Evolutionary conservation across 1,139 yeast genomes (phyloP).

Genomic region (Arxiozyma slooffiae): DNA sequence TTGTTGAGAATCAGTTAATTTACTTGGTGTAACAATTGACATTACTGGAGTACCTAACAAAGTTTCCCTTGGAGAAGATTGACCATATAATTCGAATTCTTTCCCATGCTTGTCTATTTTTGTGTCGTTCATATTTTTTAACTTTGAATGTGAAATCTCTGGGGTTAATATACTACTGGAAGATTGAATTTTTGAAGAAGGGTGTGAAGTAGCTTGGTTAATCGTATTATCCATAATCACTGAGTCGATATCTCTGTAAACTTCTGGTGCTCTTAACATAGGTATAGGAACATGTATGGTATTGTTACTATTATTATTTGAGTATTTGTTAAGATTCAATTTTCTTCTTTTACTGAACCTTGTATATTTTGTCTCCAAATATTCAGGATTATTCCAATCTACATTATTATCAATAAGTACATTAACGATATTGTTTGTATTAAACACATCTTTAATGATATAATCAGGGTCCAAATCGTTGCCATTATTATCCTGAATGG

Average conservation of each 20-base stretch:
- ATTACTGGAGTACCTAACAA: conserved; percentile 24
- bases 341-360: conserved; percentile 14
- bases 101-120: conserved; percentile 20
- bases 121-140: conserved; percentile 26
- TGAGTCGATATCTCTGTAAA: conserved; percentile 23
- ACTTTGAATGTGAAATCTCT: conserved; percentile 15
- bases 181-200: conserved; percentile 29
- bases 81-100: neutral
- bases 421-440: conserved; percentile 42
- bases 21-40: conserved; percentile 25
- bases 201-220: conserved; percentile 29
- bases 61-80: conserved; percentile 24
- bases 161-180: conserved; percentile 31
- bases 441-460: conserved; percentile 50
- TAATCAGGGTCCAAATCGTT: conserved; percentile 77
- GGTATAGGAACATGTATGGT: conserved; percentile 13
- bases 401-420: conserved; percentile 41
- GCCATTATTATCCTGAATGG: conserved; percentile 51
- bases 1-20: conserved; percentile 24
- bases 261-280: conserved; percentile 32
- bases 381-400: conserved; percentile 12
- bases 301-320: neutral
- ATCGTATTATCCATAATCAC: conserved; percentile 20
- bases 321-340: conserved; percentile 8
- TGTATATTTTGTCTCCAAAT: conserved; percentile 8